phyloP scores from a whole-genome alignment of 768 basidiomycete species.

The Boletus pseudo-olivaceus region DNA sequence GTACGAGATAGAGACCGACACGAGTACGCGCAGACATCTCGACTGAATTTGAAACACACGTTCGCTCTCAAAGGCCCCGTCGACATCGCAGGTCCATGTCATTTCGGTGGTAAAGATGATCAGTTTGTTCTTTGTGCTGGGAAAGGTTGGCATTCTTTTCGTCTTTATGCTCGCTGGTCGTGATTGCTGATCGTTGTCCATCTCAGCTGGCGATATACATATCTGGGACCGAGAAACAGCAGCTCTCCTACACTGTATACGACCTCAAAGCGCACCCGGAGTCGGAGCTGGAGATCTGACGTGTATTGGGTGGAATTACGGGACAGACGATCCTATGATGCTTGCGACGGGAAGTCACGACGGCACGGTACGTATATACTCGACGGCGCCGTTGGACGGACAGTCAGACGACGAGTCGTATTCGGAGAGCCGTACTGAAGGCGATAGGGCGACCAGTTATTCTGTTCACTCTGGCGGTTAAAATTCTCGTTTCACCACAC shows the following conservation, averaged over 20 bases:
- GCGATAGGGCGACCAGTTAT: constrained; percentile 21
- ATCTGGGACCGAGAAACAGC: constrained; percentile 86
- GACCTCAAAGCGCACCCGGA: constrained; percentile 47
- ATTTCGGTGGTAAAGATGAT: constrained; percentile 78
- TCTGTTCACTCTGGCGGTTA: constrained; percentile 30
- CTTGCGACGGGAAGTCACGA: constrained; percentile 78
- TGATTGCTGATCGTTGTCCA: background rate
- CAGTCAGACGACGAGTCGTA: constrained; percentile 26
- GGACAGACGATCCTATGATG: constrained; percentile 45
- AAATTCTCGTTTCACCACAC: constrained; percentile 3
- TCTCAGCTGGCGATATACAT: constrained; percentile 71
- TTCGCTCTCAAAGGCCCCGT: constrained; percentile 67
- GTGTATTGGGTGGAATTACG: constrained; percentile 77
- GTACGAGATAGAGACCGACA: constrained; percentile 49
- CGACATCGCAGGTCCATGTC: constrained; percentile 78
- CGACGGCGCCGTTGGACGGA: constrained; percentile 35
- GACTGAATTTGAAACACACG: constrained; percentile 52
- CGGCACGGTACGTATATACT: constrained; percentile 73
- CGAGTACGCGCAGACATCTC: constrained; percentile 30
- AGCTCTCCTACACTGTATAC: constrained; percentile 65
- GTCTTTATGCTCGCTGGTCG: background rate
- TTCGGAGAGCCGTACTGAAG: constrained; percentile 22
- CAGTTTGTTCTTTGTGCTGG: constrained; percentile 76
- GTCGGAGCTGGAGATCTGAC: constrained; percentile 63
- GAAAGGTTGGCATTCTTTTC: constrained; percentile 47